Base-by-base conservation (phyloP, 2,329 filamentous ascomycete genomes). In the Trichophyton simii region DNA sequence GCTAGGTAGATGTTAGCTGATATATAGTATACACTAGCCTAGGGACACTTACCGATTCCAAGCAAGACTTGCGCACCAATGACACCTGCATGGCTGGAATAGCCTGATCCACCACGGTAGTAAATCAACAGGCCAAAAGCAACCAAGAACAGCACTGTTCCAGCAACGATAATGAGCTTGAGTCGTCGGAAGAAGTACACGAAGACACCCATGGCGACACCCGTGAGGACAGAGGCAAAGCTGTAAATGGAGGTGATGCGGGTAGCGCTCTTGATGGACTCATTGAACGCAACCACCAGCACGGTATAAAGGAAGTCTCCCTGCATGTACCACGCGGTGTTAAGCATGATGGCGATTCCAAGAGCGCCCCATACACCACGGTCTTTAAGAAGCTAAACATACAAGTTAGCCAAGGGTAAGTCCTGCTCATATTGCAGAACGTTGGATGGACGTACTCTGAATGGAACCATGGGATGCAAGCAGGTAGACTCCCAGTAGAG, bases 251-350 rank as follows among this genome's bases (percentile, higher is more conserved):
- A 82, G 0, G 76, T 74, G 63, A 87, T 80, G 15, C 84, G 80
- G 0, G 82, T 85, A 1, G 85, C 84, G 7, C 75, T 75, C 58
- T 73, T 75, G 65, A 82, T 70, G 58, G 77, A 80, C 64, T 86
- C 83, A 69, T 84, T 77, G 66, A 87, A 87, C 41, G 78, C 79
- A 18, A 87, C 81, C 9, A 80, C 69, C 0, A 87, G 78, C 1
- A 87, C 80, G 0, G 84, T 84, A 72, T 80, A 87, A 2, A 87
- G 77, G 69, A 81, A 87, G 67, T 86, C 81, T 22, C 80, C 82
- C 70, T 87, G 84, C 71, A 86, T 77, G 63, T 80, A 80, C 83
- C 83, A 87, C 0, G 72, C 70, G 67, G 81, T 82, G 73, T 82
- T 83, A 67, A 83, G 75, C 66, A 81, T 72, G 55, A 77, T 63